Conservation (phyloP, 1,284 basidiomycete species). For the Butyriboletus appendiculatus region DNA sequence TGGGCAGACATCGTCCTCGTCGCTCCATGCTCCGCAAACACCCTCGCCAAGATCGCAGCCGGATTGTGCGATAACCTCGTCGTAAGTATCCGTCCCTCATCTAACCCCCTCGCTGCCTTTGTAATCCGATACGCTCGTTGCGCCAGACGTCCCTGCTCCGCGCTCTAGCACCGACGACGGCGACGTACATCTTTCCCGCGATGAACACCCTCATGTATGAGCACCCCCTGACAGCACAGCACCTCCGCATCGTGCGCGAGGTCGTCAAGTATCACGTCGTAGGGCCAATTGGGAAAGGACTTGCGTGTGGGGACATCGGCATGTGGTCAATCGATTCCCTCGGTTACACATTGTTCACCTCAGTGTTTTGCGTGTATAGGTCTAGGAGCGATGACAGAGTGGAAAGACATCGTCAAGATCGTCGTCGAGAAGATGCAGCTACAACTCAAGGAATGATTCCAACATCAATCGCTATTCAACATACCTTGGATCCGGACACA, state of each 20-base stretch:
- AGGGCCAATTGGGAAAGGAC: conserved; percentile 82
- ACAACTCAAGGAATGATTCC: conserved; percentile 10
- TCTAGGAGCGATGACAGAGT: conserved; percentile 91
- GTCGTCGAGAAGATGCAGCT: conserved; percentile 62
- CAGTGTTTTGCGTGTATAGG: conserved; percentile 50
- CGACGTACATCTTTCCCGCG: conserved; percentile 91
- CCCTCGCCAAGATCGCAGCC: conserved; percentile 87
- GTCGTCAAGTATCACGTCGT: conserved; percentile 79
- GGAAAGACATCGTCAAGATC: conserved; percentile 76
- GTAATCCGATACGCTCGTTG: not conserved
- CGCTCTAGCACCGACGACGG: conserved; percentile 79
- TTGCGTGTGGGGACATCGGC: conserved; percentile 96
- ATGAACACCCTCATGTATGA: conserved; percentile 99
- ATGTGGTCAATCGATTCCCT: conserved; percentile 23
- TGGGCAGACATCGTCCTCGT: conserved; percentile 97
- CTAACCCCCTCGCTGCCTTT: not conserved
- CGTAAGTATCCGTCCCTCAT: conserved; percentile 45
- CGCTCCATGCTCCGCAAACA: conserved; percentile 95
- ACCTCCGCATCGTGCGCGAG: conserved; percentile 71
- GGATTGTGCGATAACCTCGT: conserved; percentile 91
- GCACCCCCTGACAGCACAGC: conserved; percentile 89
- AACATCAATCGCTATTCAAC: not conserved
- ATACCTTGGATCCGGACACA: not conserved
- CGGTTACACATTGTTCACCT: not conserved
- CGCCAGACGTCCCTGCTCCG: conserved; percentile 86